phyloP scores from a whole-genome alignment of 2,329 filamentous ascomycete genomes.

The Ustilaginoidea virens region DNA sequence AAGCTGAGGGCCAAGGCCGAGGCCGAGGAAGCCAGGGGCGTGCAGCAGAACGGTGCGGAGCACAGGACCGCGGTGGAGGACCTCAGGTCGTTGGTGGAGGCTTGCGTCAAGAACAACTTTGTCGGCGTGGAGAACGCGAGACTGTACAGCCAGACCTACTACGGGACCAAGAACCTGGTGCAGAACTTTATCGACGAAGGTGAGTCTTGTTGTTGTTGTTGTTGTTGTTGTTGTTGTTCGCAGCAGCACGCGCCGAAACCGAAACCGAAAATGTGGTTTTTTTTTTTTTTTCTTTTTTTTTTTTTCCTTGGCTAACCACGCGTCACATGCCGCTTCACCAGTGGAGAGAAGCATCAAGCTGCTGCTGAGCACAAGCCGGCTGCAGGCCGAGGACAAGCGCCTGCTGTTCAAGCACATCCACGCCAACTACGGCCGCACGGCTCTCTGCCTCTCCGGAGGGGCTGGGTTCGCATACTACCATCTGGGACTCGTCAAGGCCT shows the following conservation, averaged over 20 bases:
- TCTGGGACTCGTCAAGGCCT: slow-evolving; percentile 78
- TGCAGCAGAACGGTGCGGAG: slow-evolving; percentile 17
- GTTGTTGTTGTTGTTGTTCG: too few relatives aligned
- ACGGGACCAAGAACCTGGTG: slow-evolving; percentile 87
- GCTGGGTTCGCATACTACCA: slow-evolving; percentile 96
- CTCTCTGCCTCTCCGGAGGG: slow-evolving; percentile 82
- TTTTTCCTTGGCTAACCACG: too few relatives aligned
- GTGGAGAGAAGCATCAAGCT: slow-evolving; percentile 53
- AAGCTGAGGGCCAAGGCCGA: slow-evolving; percentile 47
- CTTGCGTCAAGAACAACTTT: slow-evolving; percentile 96
- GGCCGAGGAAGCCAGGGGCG: slow-evolving; percentile 25
- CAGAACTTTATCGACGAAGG: slow-evolving; percentile 81
- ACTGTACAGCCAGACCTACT: slow-evolving; percentile 95
- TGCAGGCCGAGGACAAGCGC: slow-evolving; percentile 60
- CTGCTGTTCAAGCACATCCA: slow-evolving; percentile 74
- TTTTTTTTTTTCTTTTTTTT: too few relatives aligned
- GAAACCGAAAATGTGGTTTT: too few relatives aligned
- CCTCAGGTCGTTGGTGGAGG: slow-evolving; percentile 63
- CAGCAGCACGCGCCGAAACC: too few relatives aligned
- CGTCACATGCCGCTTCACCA: too few relatives aligned
- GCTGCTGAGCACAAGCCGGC: slow-evolving; percentile 49
- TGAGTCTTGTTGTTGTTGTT: slow-evolving; percentile 26
- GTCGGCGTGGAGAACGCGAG: slow-evolving; percentile 85
- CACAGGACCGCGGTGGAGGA: slow-evolving; percentile 49
- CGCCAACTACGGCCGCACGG: slow-evolving; percentile 84